These are phyloP conservation scores for Debaryomyces maramus DNA, from an alignment of 805 yeast genomes.

Conservation along the genomic window DNA sequence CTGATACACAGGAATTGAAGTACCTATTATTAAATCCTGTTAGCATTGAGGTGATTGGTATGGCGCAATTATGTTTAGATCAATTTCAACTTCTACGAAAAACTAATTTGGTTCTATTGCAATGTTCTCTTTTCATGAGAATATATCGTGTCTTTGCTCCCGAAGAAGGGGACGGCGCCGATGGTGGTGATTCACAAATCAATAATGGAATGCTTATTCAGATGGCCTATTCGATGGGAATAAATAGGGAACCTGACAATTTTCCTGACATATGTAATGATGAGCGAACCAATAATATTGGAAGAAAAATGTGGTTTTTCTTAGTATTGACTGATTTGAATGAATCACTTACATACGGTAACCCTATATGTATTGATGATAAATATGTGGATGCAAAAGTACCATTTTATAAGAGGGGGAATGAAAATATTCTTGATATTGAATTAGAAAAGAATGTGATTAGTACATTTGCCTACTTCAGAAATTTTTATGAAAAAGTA, in stretches of 20 bases:
- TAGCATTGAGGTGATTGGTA: slow-evolving; percentile 26
- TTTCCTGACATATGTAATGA: slow-evolving; percentile 32
- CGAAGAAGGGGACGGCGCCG: slow-evolving; percentile 58
- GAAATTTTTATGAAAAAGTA: slow-evolving; percentile 27
- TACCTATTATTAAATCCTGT: slow-evolving; percentile 33
- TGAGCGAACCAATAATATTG: slow-evolving; percentile 23
- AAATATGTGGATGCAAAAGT: slow-evolving; percentile 28
- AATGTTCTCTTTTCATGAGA: slow-evolving; percentile 53
- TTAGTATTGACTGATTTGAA: slow-evolving; percentile 28
- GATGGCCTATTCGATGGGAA: slow-evolving; percentile 65
- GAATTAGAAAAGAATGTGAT: slow-evolving; percentile 38
- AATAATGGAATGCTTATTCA: slow-evolving; percentile 57
- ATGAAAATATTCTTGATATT: slow-evolving; percentile 32
- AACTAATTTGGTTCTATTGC: slow-evolving; percentile 51
- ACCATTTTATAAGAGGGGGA: slow-evolving; percentile 36
- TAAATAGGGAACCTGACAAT: slow-evolving; percentile 65
- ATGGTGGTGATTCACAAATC: slow-evolving; percentile 60
- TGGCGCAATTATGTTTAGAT: slow-evolving; percentile 38
- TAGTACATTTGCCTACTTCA: slow-evolving; percentile 27
- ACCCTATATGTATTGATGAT: slow-evolving; percentile 29
- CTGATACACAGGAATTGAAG: slow-evolving; percentile 22
- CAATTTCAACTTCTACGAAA: slow-evolving; percentile 34
- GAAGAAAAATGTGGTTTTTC: slow-evolving; percentile 40
- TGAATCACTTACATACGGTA: slow-evolving; percentile 34
- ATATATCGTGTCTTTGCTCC: slow-evolving; percentile 52